Conservation (phyloP, 2,329 filamentous ascomycete species). For the Elsinoe arachidis region DNA sequence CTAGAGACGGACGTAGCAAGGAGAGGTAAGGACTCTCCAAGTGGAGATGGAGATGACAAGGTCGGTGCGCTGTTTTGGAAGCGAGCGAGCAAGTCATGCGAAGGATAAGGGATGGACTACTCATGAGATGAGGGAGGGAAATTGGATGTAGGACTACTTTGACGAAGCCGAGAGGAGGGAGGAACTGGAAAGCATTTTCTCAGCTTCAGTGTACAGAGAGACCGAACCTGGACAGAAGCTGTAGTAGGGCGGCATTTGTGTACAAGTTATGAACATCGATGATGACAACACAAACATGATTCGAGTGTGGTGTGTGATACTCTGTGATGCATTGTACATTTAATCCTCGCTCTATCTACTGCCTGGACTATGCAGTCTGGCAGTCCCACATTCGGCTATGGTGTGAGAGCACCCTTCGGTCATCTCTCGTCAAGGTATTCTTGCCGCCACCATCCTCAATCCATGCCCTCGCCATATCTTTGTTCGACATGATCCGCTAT, state of each 20-base stretch:
- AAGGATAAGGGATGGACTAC: not conserved
- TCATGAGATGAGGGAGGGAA: no score
- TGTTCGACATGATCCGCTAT: not conserved
- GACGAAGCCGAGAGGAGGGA: not conserved
- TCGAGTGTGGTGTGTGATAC: not conserved
- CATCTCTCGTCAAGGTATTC: not conserved
- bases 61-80: not conserved
- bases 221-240: not conserved
- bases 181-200: not conserved
- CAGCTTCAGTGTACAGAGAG: not conserved
- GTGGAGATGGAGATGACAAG: no score
- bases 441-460: no score
- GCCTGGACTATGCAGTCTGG: not conserved
- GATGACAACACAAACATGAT: not conserved
- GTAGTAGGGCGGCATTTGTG: not conserved
- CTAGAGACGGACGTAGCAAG: not conserved
- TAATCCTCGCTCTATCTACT: not conserved
- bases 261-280: not conserved
- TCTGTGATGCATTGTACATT: not conserved
- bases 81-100: not conserved
- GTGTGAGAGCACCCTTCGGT: not conserved
- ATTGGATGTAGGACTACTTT: not conserved
- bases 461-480: not conserved
- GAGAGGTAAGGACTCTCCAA: not conserved
- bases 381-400: not conserved